Conservation (phyloP, 495 filamentous ascomycete species). For the Annulohypoxylon bovei region DNA sequence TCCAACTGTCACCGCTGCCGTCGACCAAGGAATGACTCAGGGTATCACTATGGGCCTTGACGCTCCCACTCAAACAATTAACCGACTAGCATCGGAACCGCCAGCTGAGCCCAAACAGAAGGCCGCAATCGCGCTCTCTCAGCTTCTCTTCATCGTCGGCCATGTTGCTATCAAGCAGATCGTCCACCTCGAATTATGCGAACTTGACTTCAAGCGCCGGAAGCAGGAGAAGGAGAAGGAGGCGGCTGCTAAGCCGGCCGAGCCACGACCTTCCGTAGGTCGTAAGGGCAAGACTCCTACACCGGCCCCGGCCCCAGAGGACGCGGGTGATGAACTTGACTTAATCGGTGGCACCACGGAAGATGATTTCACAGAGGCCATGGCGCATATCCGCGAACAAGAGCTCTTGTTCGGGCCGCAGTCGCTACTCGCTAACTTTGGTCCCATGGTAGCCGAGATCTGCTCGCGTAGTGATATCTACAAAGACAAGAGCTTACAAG, state of each 20-base stretch:
- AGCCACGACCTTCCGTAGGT: constrained; percentile 48
- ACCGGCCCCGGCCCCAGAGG: constrained; percentile 49
- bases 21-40: constrained; percentile 40
- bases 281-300: constrained; percentile 61
- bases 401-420: constrained; percentile 90
- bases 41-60: constrained; percentile 48
- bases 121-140: constrained; percentile 79
- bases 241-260: constrained; percentile 51
- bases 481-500: constrained; percentile 85
- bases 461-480: constrained; percentile 94
- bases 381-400: constrained; percentile 91
- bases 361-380: constrained; percentile 97
- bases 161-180: constrained; percentile 99
- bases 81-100: constrained; percentile 46
- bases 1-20: constrained; percentile 43
- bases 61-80: constrained; percentile 49
- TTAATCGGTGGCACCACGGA: constrained; percentile 97
- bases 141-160: constrained; percentile 93
- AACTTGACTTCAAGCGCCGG: constrained; percentile 95
- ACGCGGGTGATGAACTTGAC: constrained; percentile 86
- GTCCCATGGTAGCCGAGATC: constrained; percentile 89
- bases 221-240: constrained; percentile 95
- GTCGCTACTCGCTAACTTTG: constrained; percentile 88
- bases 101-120: constrained; percentile 63
- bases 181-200: constrained; percentile 97